A percentile compares a stretch with the other conserved stretches of the same genome.
Evolutionary conservation across 2,329 filamentous ascomycete species (phyloP).

Genomic region (Aspergillus calidoustus): DNA sequence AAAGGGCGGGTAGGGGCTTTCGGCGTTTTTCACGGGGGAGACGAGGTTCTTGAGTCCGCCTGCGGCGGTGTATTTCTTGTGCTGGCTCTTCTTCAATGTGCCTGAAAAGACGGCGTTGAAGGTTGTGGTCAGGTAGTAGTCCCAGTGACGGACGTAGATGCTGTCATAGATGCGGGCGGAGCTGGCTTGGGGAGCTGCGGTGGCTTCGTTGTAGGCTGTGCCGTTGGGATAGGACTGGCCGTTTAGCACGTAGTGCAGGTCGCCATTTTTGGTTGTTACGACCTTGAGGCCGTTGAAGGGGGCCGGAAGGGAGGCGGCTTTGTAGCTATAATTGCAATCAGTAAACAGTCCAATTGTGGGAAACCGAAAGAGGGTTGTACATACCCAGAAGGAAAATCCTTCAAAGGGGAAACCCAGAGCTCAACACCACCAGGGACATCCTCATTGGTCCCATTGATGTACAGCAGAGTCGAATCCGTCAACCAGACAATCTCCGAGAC

Average conservation of each 20-base stretch:
- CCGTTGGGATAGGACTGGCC: constrained; percentile 72
- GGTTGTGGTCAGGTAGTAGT: constrained; percentile 72
- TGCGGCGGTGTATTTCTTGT: constrained; percentile 46
- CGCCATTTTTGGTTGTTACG: constrained; percentile 41
- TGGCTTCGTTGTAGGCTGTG: constrained; percentile 68
- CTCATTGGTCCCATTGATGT: constrained; percentile 54
- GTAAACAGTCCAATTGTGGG: neutral
- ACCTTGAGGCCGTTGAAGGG: constrained; percentile 46
- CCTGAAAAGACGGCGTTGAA: constrained; percentile 76
- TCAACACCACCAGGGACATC: constrained; percentile 46
- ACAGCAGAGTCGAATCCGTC: constrained; percentile 64
- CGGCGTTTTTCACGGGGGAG: constrained; percentile 48
- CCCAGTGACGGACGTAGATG: constrained; percentile 83
- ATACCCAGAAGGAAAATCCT: constrained; percentile 39
- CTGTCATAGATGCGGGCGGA: constrained; percentile 73
- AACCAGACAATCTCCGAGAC: constrained; percentile 79
- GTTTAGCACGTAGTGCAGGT: constrained; percentile 58
- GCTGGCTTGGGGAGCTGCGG: constrained; percentile 63
- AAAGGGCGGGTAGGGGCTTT: constrained; percentile 63
- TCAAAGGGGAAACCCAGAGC: constrained; percentile 43
- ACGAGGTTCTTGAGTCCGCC: constrained; percentile 59
- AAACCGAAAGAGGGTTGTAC: constrained; percentile 1
- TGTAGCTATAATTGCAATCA: constrained; percentile 34
- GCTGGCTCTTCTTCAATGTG: constrained; percentile 51
- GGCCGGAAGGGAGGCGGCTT: constrained; percentile 44